These are phyloP conservation scores for Grigorovia humatica DNA, from an alignment of 805 yeast species.

Conservation along the genomic window DNA sequence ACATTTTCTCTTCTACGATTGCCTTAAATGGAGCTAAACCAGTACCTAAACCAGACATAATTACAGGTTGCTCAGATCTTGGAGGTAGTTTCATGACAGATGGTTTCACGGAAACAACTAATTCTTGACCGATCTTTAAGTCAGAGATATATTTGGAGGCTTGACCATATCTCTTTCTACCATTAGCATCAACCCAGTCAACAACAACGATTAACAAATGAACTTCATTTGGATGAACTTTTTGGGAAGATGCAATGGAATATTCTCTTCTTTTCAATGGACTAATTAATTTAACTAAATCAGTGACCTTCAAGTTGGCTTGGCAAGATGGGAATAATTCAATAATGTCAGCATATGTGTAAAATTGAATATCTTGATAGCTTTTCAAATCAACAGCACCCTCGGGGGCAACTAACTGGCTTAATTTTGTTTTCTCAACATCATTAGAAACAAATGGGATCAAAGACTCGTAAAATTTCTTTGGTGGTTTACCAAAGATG, in stretches of 20 bases:
- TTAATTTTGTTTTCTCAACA: constrained; percentile 50
- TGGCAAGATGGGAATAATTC: constrained; percentile 52
- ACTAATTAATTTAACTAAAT: constrained; percentile 62
- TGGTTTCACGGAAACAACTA: constrained; percentile 91
- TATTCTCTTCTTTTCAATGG: constrained; percentile 95
- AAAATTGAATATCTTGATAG: constrained; percentile 75
- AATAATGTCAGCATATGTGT: constrained; percentile 71
- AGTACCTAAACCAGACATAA: constrained; percentile 96
- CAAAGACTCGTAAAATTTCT: constrained; percentile 80
- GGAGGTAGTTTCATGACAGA: constrained; percentile 95
- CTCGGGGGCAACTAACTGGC: constrained; percentile 56
- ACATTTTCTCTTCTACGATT: constrained; percentile 85
- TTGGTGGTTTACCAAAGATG: constrained; percentile 90
- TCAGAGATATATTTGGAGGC: constrained; percentile 86
- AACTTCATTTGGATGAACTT: constrained; percentile 79
- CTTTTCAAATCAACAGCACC: constrained; percentile 81
- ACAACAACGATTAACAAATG: constrained; percentile 90
- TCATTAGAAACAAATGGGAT: constrained; percentile 64
- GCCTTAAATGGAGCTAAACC: constrained; percentile 99
- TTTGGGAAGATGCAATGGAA: constrained; percentile 94
- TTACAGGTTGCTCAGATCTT: constrained; percentile 74
- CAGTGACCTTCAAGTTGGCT: constrained; percentile 66
- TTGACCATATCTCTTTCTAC: constrained; percentile 84
- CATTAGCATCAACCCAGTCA: constrained; percentile 84
- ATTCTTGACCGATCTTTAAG: constrained; percentile 66